phyloP scores from a whole-genome alignment of 1,139 yeast genomes.

The Scheffersomyces illinoinensis region DNA sequence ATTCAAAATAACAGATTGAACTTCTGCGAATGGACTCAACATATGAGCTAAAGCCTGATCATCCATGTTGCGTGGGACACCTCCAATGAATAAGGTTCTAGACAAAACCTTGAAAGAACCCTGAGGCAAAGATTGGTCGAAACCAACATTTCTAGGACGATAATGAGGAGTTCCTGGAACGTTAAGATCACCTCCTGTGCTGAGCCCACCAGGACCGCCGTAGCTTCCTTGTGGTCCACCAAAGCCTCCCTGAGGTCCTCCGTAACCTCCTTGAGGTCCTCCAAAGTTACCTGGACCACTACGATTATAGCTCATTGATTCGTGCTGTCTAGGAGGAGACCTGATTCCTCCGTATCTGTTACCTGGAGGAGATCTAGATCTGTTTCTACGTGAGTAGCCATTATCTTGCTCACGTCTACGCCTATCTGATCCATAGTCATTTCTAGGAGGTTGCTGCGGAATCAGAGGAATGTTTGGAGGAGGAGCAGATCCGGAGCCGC shows the following conservation, averaged over 20 bases:
- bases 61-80: conserved; percentile 82
- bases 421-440: conserved; percentile 25
- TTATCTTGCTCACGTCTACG: conserved; percentile 37
- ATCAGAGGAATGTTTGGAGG: conserved; percentile 7
- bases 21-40: conserved; percentile 89
- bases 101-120: conserved; percentile 83
- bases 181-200: conserved; percentile 55
- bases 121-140: conserved; percentile 71
- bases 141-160: conserved; percentile 68
- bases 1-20: conserved; percentile 86
- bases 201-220: conserved; percentile 1
- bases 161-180: conserved; percentile 70
- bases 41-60: conserved; percentile 67
- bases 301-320: conserved; percentile 2
- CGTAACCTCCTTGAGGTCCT: conserved; percentile 9
- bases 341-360: conserved; percentile 27
- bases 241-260: conserved; percentile 1
- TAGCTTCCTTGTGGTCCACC: conserved; percentile 11
- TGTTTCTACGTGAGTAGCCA: conserved; percentile 47
- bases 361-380: conserved; percentile 59
- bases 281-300: conserved; percentile 6
- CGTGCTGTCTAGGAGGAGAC: conserved; percentile 31
- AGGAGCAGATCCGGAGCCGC: conserved; percentile 7
- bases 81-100: conserved; percentile 91
- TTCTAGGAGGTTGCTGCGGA: conserved; percentile 13